phyloP scores from a whole-genome alignment of 2,329 filamentous ascomycete genomes.

The Diaporthe humulicola region DNA sequence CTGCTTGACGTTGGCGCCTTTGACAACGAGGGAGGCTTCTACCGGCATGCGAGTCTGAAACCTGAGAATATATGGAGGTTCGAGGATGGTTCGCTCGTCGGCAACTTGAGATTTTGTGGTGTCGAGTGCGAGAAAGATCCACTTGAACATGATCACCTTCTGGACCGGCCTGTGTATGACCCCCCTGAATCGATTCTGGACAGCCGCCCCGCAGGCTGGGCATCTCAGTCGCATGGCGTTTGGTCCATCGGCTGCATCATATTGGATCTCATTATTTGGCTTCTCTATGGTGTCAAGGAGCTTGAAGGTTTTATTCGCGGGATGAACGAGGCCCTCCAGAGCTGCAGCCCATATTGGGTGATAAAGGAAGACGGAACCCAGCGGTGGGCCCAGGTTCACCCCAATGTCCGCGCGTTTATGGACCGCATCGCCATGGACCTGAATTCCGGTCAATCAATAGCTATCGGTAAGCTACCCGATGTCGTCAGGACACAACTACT shows the following conservation, averaged over 20 bases:
- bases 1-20: not conserved
- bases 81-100: not conserved
- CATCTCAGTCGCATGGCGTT: slow-evolving; percentile 10
- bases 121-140: slow-evolving; percentile 15
- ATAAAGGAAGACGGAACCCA: not conserved
- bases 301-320: slow-evolving; percentile 4
- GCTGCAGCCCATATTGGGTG: slow-evolving; percentile 1
- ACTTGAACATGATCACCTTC: not conserved
- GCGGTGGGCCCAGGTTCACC: not conserved
- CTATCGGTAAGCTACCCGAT: not conserved
- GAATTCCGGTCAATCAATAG: not conserved
- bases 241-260: slow-evolving; percentile 32
- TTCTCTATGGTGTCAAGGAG: slow-evolving; percentile 18
- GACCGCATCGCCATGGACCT: not conserved
- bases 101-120: not conserved
- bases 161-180: slow-evolving; percentile 2
- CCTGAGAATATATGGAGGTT: slow-evolving; percentile 11
- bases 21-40: not conserved
- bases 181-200: not conserved
- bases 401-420: not conserved
- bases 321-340: not conserved
- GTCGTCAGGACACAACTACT: not conserved
- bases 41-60: slow-evolving; percentile 22
- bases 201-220: too few species aligned
- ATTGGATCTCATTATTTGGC: slow-evolving; percentile 28